Evolutionary conservation across 371 early-diverging fungal genomes (phyloP), one percentile per base, ranked within the genome.

Genomic region (Sporodiniella umbellata): DNA sequence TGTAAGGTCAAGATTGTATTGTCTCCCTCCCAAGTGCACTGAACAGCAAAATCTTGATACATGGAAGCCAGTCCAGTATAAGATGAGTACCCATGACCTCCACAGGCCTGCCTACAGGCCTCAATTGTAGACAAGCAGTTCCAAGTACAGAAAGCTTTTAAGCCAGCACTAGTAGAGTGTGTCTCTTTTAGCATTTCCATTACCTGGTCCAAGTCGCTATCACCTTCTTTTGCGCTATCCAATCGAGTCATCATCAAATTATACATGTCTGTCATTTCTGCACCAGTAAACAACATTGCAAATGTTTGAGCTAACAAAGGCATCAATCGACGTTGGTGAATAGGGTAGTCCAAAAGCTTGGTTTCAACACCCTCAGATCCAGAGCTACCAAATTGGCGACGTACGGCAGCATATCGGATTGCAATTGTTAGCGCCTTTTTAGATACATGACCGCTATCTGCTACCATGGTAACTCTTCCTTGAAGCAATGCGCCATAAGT

Each of bases 131-230:
- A 85, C 31, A 94, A 74, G 33, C 87, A 85, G 60, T 83, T 88
- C 92, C 94, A 94, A 10, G 95, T 95, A 71, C 94, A 92, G 62
- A 93, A 93, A 18, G 94, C 92, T 75, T 95, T 95, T 52, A 95
- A 78, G 28, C 95, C 95, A 10, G 94, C 93, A 33, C 84, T 84
- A 44, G 94, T 94, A 11, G 93, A 88, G 60, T 95, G 95, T 4
- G 93, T 88, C 62, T 93, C 94, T 77, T 92, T 94, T 55, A 95
- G 79, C 44, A 77, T 73, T 37, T 86, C 90, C 51, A 89, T 55
- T 3, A 89, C 83, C 8, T 81, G 78, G 24, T 75, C 75, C 59
- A 87, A 62, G 58, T 87, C 80, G 15, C 65, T 62, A 58, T 86
- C 88, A 31, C 76, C 86, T 19, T 86, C 81, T 48, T 75, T 77